Evolutionary conservation across 2,329 filamentous ascomycete species (phyloP).

Genomic region (Arthrobotrys megalospora): DNA sequence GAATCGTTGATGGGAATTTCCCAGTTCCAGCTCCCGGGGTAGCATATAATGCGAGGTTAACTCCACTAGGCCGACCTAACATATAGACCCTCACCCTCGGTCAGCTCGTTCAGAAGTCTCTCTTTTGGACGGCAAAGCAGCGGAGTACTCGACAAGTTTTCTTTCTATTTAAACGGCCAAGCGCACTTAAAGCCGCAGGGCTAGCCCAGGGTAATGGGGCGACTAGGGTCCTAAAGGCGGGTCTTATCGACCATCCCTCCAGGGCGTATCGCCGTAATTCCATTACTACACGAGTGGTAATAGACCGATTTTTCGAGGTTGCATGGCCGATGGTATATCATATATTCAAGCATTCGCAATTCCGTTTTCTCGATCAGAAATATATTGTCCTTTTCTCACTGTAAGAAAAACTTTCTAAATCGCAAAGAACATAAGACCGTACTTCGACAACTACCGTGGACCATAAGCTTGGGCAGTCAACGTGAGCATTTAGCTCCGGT

Average conservation of each 20-base stretch:
- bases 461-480: slow-evolving; percentile 50
- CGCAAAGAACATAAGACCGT: slow-evolving; percentile 44
- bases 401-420: slow-evolving; percentile 46
- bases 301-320: slow-evolving; percentile 41
- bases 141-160: slow-evolving; percentile 32
- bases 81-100: slow-evolving; percentile 42
- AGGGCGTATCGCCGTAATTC: slow-evolving; percentile 59
- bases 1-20: slow-evolving; percentile 46
- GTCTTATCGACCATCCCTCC: slow-evolving; percentile 57
- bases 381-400: slow-evolving; percentile 56
- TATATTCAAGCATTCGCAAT: slow-evolving; percentile 61
- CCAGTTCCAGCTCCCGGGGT: slow-evolving; percentile 38
- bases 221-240: slow-evolving; percentile 55
- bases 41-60: slow-evolving; percentile 25
- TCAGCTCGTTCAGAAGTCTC: slow-evolving; percentile 18
- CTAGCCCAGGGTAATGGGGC: slow-evolving; percentile 59
- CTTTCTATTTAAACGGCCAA: slow-evolving; percentile 56
- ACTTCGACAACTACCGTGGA: slow-evolving; percentile 59
- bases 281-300: slow-evolving; percentile 58
- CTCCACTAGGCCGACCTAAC: slow-evolving; percentile 41
- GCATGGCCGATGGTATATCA: slow-evolving; percentile 56
- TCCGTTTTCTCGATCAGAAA: slow-evolving; percentile 44
- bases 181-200: slow-evolving; percentile 53
- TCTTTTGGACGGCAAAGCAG: slow-evolving; percentile 37
- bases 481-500: slow-evolving; percentile 60